Conservation (phyloP, 441 rosid genomes). For the Hura crepitans region DNA sequence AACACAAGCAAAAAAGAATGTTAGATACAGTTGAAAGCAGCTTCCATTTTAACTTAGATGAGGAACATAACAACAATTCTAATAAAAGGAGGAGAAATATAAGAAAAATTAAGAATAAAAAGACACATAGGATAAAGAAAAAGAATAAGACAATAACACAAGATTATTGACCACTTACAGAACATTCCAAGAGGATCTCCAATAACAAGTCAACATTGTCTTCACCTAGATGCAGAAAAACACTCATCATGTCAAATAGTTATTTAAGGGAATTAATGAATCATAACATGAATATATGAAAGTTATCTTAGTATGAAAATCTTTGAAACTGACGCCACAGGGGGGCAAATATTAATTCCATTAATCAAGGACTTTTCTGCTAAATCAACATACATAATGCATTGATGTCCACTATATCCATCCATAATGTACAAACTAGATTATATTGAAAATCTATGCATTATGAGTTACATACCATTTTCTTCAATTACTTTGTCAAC, state of each 20-base stretch:
- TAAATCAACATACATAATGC: neutral
- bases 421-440: slow-evolving; percentile 10
- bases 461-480: slow-evolving; percentile 48
- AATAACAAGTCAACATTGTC: slow-evolving; percentile 58
- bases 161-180: slow-evolving; percentile 41
- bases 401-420: slow-evolving; percentile 4
- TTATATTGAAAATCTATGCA: neutral
- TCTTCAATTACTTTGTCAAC: slow-evolving; percentile 67
- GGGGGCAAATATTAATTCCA: neutral
- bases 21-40: neutral
- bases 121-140: too few species aligned
- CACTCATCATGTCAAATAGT: slow-evolving; percentile 8
- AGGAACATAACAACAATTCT: neutral
- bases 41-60: neutral
- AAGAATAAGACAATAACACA: neutral
- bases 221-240: slow-evolving; percentile 52
- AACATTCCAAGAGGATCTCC: slow-evolving; percentile 55
- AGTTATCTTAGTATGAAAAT: neutral
- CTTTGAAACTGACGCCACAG: neutral
- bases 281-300: neutral
- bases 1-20: neutral
- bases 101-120: neutral
- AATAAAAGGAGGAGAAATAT: neutral
- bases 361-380: neutral
- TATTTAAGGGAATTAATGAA: slow-evolving; percentile 3